A percentile compares a stretch with the other conserved stretches of the same genome.
These are phyloP conservation scores for Coprinellus micaceus DNA, from an alignment of 768 basidiomycete genomes.

Conservation along the genomic window DNA sequence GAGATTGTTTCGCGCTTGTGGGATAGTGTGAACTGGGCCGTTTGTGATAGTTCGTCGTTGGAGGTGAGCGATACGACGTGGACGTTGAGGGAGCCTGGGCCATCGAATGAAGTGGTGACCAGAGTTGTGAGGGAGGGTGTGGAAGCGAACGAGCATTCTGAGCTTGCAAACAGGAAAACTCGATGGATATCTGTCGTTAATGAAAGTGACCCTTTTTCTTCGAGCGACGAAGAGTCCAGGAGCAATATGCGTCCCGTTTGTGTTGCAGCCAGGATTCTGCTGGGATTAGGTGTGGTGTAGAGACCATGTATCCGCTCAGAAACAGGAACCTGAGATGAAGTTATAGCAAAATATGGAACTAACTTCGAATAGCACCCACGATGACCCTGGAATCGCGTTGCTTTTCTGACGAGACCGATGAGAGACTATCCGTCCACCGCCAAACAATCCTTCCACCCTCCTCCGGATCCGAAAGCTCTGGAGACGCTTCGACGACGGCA, in stretches of 20 bases:
- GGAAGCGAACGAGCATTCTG: constrained; percentile 10
- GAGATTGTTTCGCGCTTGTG: constrained; percentile 32
- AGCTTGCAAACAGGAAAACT: constrained; percentile 18
- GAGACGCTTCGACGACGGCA: constrained; percentile 45
- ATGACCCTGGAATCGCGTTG: constrained; percentile 25
- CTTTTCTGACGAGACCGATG: constrained; percentile 16
- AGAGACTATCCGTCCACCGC: constrained; percentile 57
- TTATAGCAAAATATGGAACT: background rate
- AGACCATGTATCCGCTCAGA: constrained; percentile 21
- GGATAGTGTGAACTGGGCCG: constrained; percentile 26
- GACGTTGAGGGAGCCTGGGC: constrained; percentile 21
- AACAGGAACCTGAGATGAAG: constrained; percentile 16
- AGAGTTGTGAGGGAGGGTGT: constrained; percentile 16
- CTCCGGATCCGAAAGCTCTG: constrained; percentile 36
- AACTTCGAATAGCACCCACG: constrained; percentile 34
- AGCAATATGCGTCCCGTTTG: constrained; percentile 20
- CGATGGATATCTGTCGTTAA: constrained; percentile 12
- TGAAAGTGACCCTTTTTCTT: constrained; percentile 16
- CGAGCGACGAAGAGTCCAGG: constrained; percentile 22
- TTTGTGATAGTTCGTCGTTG: constrained; percentile 26
- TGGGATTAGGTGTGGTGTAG: constrained; percentile 19
- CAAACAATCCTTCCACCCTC: constrained; percentile 51
- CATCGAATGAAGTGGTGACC: constrained; percentile 16
- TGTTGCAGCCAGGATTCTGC: constrained; percentile 23
- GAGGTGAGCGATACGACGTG: constrained; percentile 31